A percentile compares a stretch with the other conserved stretches of the same genome.
These are phyloP conservation scores for Cafeteria roenbergensis DNA, from an alignment of 108 stramenopile species.

Conservation along the genomic window DNA sequence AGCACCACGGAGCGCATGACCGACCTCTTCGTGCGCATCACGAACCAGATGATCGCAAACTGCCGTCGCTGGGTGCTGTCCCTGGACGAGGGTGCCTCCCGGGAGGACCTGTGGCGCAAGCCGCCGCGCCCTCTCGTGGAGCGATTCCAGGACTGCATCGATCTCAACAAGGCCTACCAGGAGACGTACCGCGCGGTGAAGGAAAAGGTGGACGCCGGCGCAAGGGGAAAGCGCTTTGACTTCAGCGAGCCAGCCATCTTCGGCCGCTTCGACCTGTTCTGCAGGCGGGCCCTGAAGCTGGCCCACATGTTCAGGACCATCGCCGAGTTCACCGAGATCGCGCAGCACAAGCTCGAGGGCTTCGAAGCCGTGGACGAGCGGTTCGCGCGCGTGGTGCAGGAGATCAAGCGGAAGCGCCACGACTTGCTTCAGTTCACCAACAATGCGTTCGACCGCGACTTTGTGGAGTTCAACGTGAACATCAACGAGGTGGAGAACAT, in stretches of 20 bases:
- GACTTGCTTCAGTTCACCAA: conserved; percentile 45
- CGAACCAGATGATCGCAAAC: conserved; percentile 39
- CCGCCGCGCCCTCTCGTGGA: conserved; percentile 9
- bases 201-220: conserved; percentile 35
- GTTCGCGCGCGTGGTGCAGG: conserved; percentile 29
- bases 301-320: conserved; percentile 48
- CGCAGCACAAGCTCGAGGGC: conserved; percentile 28
- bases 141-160: conserved; percentile 12
- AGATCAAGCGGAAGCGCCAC: conserved; percentile 37
- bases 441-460: conserved; percentile 51
- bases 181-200: conserved; percentile 45
- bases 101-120: conserved; percentile 24
- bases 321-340: conserved; percentile 37
- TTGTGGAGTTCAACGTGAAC: conserved; percentile 49
- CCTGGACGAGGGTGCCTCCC: conserved; percentile 22
- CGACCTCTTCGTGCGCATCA: conserved; percentile 48
- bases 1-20: conserved; percentile 47
- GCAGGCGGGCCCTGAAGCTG: conserved; percentile 48
- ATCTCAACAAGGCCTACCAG: conserved; percentile 46
- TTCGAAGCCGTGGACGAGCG: conserved; percentile 31
- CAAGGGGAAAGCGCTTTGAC: conserved; percentile 45
- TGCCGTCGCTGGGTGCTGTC: conserved; percentile 38
- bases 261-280: conserved; percentile 48
- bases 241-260: conserved; percentile 48
- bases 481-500: conserved; percentile 41